Base-by-base conservation (phyloP, 495 filamentous ascomycete species). In the Penicillium canariense region DNA sequence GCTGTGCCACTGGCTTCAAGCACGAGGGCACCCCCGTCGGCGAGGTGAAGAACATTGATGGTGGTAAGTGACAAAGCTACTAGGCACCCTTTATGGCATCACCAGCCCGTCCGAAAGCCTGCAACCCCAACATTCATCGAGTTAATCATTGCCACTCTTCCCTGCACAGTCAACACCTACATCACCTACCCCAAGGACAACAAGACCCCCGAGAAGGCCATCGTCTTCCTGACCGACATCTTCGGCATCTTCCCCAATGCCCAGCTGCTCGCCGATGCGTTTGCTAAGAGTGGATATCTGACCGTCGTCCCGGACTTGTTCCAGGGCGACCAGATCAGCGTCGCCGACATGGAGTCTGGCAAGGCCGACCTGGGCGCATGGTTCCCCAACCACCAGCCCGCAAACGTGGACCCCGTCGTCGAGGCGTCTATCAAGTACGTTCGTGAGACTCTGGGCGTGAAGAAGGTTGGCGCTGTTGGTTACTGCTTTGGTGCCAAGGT, bases 261-360 rank as follows among this genome's bases (percentile, higher is more conserved):
- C 64, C 77, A 92, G 75, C 81, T 96, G 68, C 76, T 92, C 52
- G 90, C 89, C 53, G 90, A 95, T 74, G 86, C 90, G 67, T 90
- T 81, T 56, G 91, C 91, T 52, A 84, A 82, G 61, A 87, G 88
- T 64, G 91, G 90, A 38, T 96, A 91, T 70, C 78, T 88, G 18
- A 84, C 84, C 39, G 68, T 92, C 20, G 75, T 96, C 59, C 81
- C 89, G 52, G 91, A 96, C 67, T 72, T 87, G 54, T 89, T 93
- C 77, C 78, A 85, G 36, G 89, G 88, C 46, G 87, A 95, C 60
- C 60, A 83, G 14, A 63, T 89, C 60, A 50, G 62, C 14, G 60
- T 65, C 42, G 73, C 72, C 5, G 76, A 85, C 46, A 85, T 87
- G 72, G 74, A 77, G 2, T 69, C 79, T 1, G 72, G 61, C 28